Base-by-base conservation (phyloP, 1,139 yeast genomes). In the Suhomyces bribrorum region DNA sequence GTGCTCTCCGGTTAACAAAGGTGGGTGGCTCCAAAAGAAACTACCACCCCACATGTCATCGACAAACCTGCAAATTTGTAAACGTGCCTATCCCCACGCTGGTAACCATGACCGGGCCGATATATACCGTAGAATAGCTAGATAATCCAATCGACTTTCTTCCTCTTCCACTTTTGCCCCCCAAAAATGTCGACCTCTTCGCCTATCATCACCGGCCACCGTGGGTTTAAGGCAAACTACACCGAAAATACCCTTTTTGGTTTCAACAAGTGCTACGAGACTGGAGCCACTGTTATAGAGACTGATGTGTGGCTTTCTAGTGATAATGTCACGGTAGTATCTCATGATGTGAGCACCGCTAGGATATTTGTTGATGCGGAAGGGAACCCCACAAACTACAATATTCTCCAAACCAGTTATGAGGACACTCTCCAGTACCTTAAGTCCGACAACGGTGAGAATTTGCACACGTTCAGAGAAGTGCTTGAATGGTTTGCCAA, bases 161-260 rank as follows among this genome's bases (percentile, higher is more conserved):
- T n/a, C 5, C 3, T 20, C 23, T n/a, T 20, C 23, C 23, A 48
- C 47, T 1, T 16, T 14, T 13, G 4, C 13, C 26, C 31, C 23
- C 23, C 23, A 20, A 20, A 20, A 4, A 27, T 27, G 33, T 36
- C 41, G 4, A 32, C 39, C 16, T 37, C 40, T n/a, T 48, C 59
- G 9, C 71, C 73, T 2, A 56, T 66, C 0, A 62, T 72, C 7
- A 59, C 64, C 4, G 77, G 77, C 35, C 77, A 72, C 43, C 61
- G 77, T 42, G 77, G 78, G 2, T 83, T 68, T 62, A 81, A 83
- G 41, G 79, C 77, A 24, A 64, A 71, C 39, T 83, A 64, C 50
- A 86, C 95, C 4, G 97, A 90, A 56, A 90, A 90, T 60, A 85
- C 96, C 4, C 49, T 88, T 13, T 53, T 68, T 2, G 89, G 95